A percentile compares a stretch with the other conserved stretches of the same genome.
Evolutionary conservation across 2,329 filamentous ascomycete genomes (phyloP).

Genomic region (Rutstroemia sp.): DNA sequence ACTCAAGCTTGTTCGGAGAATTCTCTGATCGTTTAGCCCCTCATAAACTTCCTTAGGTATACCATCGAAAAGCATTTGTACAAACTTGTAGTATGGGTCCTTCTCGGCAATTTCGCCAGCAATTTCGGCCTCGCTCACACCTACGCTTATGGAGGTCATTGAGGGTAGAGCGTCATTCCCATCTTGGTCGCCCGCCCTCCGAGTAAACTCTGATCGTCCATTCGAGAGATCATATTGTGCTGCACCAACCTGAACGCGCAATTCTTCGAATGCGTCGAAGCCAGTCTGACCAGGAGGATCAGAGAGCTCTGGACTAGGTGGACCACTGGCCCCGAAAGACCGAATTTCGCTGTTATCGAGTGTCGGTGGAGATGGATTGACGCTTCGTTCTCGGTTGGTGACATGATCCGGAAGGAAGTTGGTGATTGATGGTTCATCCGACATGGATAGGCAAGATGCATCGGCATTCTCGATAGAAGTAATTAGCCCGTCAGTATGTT

Average conservation of each 20-base stretch:
- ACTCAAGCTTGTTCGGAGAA: not conserved
- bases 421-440: too few relatives aligned
- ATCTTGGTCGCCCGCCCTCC: not conserved
- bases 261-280: not conserved
- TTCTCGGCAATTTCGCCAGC: not conserved
- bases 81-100: not conserved
- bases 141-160: not conserved
- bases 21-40: not conserved
- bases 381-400: not conserved
- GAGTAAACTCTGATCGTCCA: not conserved
- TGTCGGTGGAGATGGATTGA: not conserved
- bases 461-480: not conserved
- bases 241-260: not conserved
- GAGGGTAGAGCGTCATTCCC: not conserved
- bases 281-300: not conserved
- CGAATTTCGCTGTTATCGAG: not conserved
- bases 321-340: not conserved
- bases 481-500: too few relatives aligned
- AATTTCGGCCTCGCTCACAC: not conserved
- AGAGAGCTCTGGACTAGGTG: not conserved
- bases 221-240: not conserved
- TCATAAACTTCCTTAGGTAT: not conserved
- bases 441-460: not conserved
- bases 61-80: not conserved
- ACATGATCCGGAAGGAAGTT: not conserved